Base-by-base conservation (phyloP, 495 filamentous ascomycete species). In the Podospora tetraspora region DNA sequence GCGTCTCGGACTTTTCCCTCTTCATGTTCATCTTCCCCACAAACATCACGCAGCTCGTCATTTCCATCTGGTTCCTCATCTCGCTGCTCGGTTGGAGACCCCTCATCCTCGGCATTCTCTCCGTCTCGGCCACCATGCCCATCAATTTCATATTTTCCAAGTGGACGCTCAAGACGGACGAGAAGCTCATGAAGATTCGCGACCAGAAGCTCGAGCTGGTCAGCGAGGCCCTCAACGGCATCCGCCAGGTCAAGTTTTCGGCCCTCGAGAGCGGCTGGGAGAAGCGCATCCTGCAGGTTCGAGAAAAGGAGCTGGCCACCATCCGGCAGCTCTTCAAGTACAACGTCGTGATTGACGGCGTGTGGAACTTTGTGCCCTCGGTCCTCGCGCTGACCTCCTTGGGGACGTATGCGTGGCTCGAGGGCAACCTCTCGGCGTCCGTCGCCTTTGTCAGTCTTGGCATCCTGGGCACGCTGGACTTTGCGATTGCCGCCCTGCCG, bases 201-300 rank as follows among this genome's bases (percentile, higher is more conserved):
- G 91, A 94, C 74, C 80, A 84, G 37, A 92, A 93, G 73, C 86
- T 92, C 80, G 86, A 82, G 0, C 81, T 92, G 1, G 82, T 94
- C 4, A 90, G 88, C 0, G 91, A 94, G 75, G 90, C 89, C 2
- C 77, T 94, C 0, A 85, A 90, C 66, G 91, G 88, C 59, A 93
- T 94, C 66, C 84, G 91, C 11, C 91, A 93, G 73, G 90, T 94
- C 72, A 94, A 94, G 70, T 92, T 94, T 71, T 90, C 89, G 5
- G 91, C 90, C 7, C 74, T 91, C 16, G 91, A 94, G 73, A 71
- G 78, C 12, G 84, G 89, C 69, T 94, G 91, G 91, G 84, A 92
- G 74, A 79, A 83, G 19, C 87, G 85, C 58, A 91, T 94, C 67
- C 74, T 78, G 12, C 79, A 83, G 16, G 82, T 84, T 23, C 84